Evolutionary conservation across 371 early-diverging fungal genomes (phyloP), one percentile per base, ranked within the genome.

Genomic region (Apophysomyces ossiformis): DNA sequence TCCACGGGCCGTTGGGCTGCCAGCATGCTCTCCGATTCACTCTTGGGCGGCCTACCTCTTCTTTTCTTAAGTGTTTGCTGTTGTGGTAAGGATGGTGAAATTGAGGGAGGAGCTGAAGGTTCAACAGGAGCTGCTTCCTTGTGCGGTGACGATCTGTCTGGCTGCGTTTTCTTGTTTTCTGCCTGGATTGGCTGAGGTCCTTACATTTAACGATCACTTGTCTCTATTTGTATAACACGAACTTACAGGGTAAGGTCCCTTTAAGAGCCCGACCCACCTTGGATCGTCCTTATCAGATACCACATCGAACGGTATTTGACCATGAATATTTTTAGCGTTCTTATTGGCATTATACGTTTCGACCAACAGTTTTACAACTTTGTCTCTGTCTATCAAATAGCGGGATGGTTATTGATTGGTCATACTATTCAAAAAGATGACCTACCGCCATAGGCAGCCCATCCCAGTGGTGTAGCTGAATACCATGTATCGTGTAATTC

Each of bases 401-500:
- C 2, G 2, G 47, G 0, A 37, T 26, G 44, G 3, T 36, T 21
- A 39, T 2, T 21, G 46, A 37, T 35, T 21, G 6, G 32, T 26
- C 32, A 26, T 26, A 2, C 32, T 26, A 26, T 26, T 26, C 32
- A 26, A 26, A 26, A 26, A 26, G 32, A 26, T 26, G 32, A 61
- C 35, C 58, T 57, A 70, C 89, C 92, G 43, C 89, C 93, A 73
- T 88, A 96, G 0, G 95, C 95, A 3, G 98, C 96, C 98, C 98
- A 97, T 0, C 91, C 91, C 11, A 97, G 78, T 5, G 98, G 93
- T 16, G 92, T 87, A 36, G 91, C 93, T 3, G 80, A 79, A 70
- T 95, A 90, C 92, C 94, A 91, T 12, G 93, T 92, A 74, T 97
- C 98, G 12, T 88, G 76, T 5, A 92, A 65, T 58, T 96, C 95